Conservation (phyloP, 345 rosid genomes). For the Eucalyptus pauciflora region DNA sequence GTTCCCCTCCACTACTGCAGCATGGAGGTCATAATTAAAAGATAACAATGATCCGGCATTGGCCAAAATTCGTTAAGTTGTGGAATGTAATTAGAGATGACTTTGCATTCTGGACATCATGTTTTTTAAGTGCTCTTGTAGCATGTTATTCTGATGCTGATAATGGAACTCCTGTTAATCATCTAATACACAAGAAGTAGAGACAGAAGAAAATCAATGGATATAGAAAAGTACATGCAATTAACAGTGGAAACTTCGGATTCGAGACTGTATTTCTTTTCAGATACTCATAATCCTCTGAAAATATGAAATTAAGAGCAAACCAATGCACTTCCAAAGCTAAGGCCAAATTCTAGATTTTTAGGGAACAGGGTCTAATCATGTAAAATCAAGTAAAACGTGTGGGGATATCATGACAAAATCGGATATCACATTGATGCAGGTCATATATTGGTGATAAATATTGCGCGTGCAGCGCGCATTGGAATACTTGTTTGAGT, state of each 20-base stretch:
- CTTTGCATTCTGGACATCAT: not conserved
- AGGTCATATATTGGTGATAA: not conserved
- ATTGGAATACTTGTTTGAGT: too few species aligned
- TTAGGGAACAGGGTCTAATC: not conserved
- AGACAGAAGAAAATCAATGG: not conserved
- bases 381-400: not conserved
- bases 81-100: not conserved
- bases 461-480: too few species aligned
- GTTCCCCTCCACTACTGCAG: not conserved
- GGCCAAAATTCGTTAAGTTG: not conserved
- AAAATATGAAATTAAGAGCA: not conserved
- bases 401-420: not conserved
- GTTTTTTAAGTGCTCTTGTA: not conserved
- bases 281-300: not conserved
- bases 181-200: not conserved
- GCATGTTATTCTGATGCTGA: not conserved
- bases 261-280: too few species aligned
- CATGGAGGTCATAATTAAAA: not conserved
- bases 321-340: not conserved
- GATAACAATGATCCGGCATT: not conserved
- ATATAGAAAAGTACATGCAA: not conserved
- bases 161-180: not conserved
- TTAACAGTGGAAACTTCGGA: not conserved
- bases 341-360: not conserved
- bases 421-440: not conserved